Base-by-base conservation (phyloP, 1,284 basidiomycete genomes). In the Entoloma clypeatum region DNA sequence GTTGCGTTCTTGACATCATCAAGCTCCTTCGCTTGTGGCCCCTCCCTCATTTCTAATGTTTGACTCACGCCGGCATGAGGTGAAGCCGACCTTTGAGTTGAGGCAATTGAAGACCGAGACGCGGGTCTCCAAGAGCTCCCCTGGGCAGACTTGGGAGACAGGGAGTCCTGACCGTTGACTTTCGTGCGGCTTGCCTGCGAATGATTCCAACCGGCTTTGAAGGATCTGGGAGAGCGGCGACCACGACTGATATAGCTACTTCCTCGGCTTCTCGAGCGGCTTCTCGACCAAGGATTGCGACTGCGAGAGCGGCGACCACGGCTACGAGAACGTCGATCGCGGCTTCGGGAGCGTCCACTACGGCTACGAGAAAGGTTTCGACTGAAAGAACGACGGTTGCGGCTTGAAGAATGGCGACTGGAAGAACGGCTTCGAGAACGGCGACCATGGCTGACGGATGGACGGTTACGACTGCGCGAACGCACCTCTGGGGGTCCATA, bases 41-140 rank as follows among this genome's bases (percentile, higher is more conserved):
- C n/a, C n/a, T n/a, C n/a, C n/a, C n/a, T n/a, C n/a, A n/a, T n/a
- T n/a, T n/a, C n/a, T n/a, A n/a, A n/a, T n/a, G n/a, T n/a, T n/a
- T n/a, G n/a, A n/a, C n/a, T n/a, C n/a, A n/a, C n/a, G n/a, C n/a
- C n/a, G n/a, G n/a, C n/a, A n/a, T n/a, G n/a, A n/a, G n/a, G n/a
- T n/a, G n/a, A n/a, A n/a, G n/a, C 61, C 44, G 64, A 65, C 19
- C 55, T 53, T 21, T 61, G 58, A 17, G 61, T 62, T 26, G 65
- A 65, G n/a, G 62, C 62, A 50, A 67, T 64, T 28, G 68, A 63
- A 22, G 65, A 64, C 11, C 62, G 56, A 45, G 68, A 67, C 39
- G 53, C 51, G 21, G 60, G 57, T 43, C 65, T 55, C 43, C 45
- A 42, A 39, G 50, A 41, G 27, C 27, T 41, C 41, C 45, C 50